Percentiles rank a stretch among this genome's conserved stretches.
Evolutionary conservation across 306 rosid species (phyloP).

Genomic region (Castanea sativa): DNA sequence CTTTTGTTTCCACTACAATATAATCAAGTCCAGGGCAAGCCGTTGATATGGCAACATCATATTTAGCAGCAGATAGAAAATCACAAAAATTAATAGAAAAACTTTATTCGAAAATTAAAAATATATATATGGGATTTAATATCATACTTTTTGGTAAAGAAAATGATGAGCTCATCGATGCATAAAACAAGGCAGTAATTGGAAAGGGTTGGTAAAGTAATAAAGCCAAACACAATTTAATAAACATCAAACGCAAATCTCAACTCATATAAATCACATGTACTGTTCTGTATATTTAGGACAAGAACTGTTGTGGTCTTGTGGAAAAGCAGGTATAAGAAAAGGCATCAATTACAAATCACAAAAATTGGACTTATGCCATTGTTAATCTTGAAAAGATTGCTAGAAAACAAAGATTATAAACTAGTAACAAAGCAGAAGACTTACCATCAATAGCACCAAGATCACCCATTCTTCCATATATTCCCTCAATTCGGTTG

Average conservation of each 20-base stretch:
- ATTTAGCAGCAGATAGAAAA: slow-evolving; percentile 64
- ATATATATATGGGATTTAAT: background rate
- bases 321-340: background rate
- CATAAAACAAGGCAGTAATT: background rate
- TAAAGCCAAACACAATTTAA: background rate
- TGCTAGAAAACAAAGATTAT: background rate
- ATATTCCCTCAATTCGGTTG: slow-evolving; percentile 75
- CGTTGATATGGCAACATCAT: slow-evolving; percentile 88
- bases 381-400: background rate
- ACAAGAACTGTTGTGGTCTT: background rate
- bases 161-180: slow-evolving; percentile 1
- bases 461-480: slow-evolving; percentile 96
- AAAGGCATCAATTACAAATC: background rate
- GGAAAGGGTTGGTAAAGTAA: background rate
- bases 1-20: slow-evolving; percentile 88
- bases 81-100: slow-evolving; percentile 16
- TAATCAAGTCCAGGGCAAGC: slow-evolving; percentile 90
- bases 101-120: background rate
- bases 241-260: background rate
- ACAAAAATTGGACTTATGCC: background rate
- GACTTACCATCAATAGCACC: slow-evolving; percentile 90
- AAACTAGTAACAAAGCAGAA: slow-evolving; percentile 7
- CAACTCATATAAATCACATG: background rate
- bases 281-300: background rate
- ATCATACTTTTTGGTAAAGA: background rate